phyloP scores from a whole-genome alignment of 768 basidiomycete species.

The Boletus vinaceobasis region DNA sequence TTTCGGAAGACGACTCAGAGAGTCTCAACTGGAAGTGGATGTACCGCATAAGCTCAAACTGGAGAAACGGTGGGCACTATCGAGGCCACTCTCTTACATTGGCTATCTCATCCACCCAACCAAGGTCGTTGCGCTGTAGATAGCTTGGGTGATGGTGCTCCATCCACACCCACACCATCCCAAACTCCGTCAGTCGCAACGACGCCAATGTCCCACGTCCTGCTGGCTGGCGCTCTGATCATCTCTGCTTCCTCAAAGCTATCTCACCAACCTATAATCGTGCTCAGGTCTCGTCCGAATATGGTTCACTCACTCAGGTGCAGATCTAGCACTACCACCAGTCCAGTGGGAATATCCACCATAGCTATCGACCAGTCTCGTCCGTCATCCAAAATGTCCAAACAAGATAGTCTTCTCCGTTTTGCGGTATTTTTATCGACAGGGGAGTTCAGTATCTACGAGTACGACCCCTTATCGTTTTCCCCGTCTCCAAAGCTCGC shows the following conservation, averaged over 20 bases:
- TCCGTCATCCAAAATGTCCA: conserved; percentile 35
- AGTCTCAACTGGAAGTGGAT: conserved; percentile 76
- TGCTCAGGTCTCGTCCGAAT: conserved; percentile 20
- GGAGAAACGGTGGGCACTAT: conserved; percentile 61
- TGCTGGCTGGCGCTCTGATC: conserved; percentile 58
- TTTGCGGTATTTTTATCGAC: conserved; percentile 63
- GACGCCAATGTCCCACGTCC: conserved; percentile 36
- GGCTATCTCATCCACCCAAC: conserved; percentile 19
- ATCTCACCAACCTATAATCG: conserved; percentile 21
- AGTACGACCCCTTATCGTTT: conserved; percentile 44
- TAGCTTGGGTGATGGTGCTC: conserved; percentile 24
- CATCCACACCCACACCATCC: background rate
- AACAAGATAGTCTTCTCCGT: conserved; percentile 34
- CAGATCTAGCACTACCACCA: conserved; percentile 34
- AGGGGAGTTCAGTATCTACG: conserved; percentile 63
- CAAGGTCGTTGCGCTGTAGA: conserved; percentile 63
- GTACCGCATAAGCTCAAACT: conserved; percentile 82
- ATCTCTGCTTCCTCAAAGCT: conserved; percentile 51
- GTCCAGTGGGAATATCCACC: conserved; percentile 50
- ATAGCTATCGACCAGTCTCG: conserved; percentile 75
- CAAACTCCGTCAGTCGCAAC: background rate
- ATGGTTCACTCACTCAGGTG: conserved; percentile 42
- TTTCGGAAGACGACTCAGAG: conserved; percentile 26
- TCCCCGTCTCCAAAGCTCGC: conserved; percentile 42
- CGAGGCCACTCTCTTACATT: conserved; percentile 10